These are phyloP conservation scores for Exophiala viscosa DNA, from an alignment of 2,329 filamentous ascomycete genomes.

Conservation along the genomic window DNA sequence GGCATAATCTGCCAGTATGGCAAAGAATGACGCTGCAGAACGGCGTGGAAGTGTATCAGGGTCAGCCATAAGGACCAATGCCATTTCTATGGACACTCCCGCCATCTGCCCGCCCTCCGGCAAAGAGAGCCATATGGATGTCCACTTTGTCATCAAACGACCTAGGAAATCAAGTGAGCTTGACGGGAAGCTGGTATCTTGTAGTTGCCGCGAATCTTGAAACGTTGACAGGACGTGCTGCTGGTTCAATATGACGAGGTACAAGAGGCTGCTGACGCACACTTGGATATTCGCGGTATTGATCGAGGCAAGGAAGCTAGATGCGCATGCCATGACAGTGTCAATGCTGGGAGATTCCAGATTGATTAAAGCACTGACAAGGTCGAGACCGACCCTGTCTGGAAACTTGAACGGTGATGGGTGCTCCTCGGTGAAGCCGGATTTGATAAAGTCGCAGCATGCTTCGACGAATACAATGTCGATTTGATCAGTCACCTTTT, in stretches of 20 bases:
- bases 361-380: conserved; percentile 39
- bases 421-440: conserved; percentile 42
- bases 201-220: conserved; percentile 4
- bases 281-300: conserved; percentile 30
- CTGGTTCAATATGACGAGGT: conserved; percentile 25
- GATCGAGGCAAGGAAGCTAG: conserved; percentile 43
- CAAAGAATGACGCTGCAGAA: conserved; percentile 44
- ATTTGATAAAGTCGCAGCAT: conserved; percentile 44
- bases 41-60: conserved; percentile 47
- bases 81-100: conserved; percentile 39
- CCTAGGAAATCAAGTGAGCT: conserved; percentile 45
- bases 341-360: conserved; percentile 39
- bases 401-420: conserved; percentile 44
- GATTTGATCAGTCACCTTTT: conserved; percentile 33
- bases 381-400: conserved; percentile 38
- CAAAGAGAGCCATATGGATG: conserved; percentile 37
- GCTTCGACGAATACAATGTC: conserved; percentile 44
- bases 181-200: conserved; percentile 41
- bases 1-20: conserved; percentile 36
- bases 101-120: conserved; percentile 30
- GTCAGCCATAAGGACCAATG: conserved; percentile 39
- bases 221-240: conserved; percentile 32
- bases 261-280: conserved; percentile 36
- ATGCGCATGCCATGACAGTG: conserved; percentile 44
- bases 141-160: conserved; percentile 42